These are phyloP conservation scores for button mushroom (Agaricus bisporus) DNA, from an alignment of 768 basidiomycete species.

Conservation along the genomic window DNA sequence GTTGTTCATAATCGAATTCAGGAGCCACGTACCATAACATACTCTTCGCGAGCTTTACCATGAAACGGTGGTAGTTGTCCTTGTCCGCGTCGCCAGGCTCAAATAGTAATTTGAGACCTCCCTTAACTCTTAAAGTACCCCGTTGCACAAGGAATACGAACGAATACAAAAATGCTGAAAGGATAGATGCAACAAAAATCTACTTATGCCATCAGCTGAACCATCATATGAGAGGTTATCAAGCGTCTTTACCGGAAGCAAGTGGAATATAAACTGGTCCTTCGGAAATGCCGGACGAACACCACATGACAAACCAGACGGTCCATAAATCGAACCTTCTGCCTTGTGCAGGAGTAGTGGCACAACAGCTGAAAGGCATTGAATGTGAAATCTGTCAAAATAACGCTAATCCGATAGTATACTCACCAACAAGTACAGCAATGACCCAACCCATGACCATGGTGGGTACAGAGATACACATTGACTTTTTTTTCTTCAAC, in stretches of 20 bases:
- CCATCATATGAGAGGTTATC: background rate
- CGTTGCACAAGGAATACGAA: constrained; percentile 57
- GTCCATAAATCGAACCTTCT: constrained; percentile 40
- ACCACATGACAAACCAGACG: constrained; percentile 45
- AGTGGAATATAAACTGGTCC: constrained; percentile 44
- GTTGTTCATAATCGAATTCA: background rate
- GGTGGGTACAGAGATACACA: constrained; percentile 35
- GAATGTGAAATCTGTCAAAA: background rate
- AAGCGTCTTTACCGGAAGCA: constrained; percentile 49
- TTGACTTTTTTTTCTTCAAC: constrained; percentile 45
- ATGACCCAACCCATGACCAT: constrained; percentile 50
- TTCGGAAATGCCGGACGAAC: constrained; percentile 36
- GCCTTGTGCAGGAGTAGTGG: constrained; percentile 27
- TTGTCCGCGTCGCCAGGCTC: constrained; percentile 33
- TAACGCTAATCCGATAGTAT: background rate
- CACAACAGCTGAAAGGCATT: constrained; percentile 22
- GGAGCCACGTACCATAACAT: constrained; percentile 58
- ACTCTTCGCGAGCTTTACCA: constrained; percentile 53
- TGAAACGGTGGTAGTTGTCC: constrained; percentile 54
- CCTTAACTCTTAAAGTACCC: constrained; percentile 45
- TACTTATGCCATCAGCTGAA: constrained; percentile 14
- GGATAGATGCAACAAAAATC: constrained; percentile 54
- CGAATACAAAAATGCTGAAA: constrained; percentile 53
- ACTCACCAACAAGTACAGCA: constrained; percentile 44
- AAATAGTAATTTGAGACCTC: constrained; percentile 45